A percentile compares a stretch with the other conserved stretches of the same genome.
Conservation (phyloP, 2,329 filamentous ascomycete species). For the Fusarium stilboides region DNA sequence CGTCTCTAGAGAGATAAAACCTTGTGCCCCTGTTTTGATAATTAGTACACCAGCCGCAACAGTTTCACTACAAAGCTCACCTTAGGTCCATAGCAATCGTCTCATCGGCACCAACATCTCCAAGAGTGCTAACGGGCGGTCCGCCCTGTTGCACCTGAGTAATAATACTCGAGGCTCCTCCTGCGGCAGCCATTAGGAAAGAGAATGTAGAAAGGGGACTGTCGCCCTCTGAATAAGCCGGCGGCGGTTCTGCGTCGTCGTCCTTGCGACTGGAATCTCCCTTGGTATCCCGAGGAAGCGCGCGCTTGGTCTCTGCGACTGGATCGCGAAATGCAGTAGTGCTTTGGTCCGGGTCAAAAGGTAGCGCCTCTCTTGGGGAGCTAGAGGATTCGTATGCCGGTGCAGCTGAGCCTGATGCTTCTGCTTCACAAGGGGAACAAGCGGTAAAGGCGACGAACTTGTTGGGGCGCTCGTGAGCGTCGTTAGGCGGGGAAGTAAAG, state of each 20-base stretch:
- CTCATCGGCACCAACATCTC: constrained; percentile 91
- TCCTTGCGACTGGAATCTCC: constrained; percentile 80
- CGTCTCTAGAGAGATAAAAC: constrained; percentile 94
- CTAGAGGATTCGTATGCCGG: constrained; percentile 68
- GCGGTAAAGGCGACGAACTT: constrained; percentile 53
- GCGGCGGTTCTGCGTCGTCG: constrained; percentile 91
- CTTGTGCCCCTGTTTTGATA: constrained; percentile 79
- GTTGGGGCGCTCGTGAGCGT: constrained; percentile 56
- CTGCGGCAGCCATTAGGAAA: constrained; percentile 98
- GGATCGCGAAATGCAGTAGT: constrained; percentile 64
- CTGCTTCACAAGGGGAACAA: constrained; percentile 45
- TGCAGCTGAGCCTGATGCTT: constrained; percentile 60
- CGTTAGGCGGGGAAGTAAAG: constrained; percentile 60
- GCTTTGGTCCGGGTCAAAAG: constrained; percentile 56
- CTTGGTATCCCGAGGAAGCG: constrained; percentile 86
- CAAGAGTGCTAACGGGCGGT: constrained; percentile 89
- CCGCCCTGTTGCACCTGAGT: constrained; percentile 98
- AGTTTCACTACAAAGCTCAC: constrained; percentile 65
- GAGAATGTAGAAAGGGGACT: constrained; percentile 93
- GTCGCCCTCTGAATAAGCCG: constrained; percentile 94
- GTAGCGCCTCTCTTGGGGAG: constrained; percentile 52
- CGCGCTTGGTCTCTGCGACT: constrained; percentile 84
- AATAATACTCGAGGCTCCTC: constrained; percentile 97
- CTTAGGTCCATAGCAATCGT: constrained; percentile 95
- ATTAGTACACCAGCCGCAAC: constrained; percentile 42